phyloP scores from a whole-genome alignment of 331 rosid species.

The Rhamnella rubrinervis region DNA sequence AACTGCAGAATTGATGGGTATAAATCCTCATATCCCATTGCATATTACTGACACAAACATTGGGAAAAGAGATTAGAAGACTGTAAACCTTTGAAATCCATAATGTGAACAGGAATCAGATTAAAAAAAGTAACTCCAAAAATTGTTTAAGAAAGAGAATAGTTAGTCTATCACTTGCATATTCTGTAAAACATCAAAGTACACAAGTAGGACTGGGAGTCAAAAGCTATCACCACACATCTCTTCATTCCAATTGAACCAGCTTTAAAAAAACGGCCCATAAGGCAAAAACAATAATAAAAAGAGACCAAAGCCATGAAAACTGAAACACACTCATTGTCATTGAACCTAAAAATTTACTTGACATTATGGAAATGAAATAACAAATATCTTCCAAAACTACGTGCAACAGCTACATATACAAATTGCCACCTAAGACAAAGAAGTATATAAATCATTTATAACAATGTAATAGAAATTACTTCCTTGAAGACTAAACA shows the following conservation, averaged over 20 bases:
- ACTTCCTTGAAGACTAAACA: neutral
- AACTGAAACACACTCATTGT: too few relatives aligned
- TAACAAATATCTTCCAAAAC: too few relatives aligned
- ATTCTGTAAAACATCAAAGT: conserved; percentile 26
- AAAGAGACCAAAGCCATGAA: too few relatives aligned
- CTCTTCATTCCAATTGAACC: neutral
- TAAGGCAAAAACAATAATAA: too few relatives aligned
- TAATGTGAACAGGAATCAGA: neutral
- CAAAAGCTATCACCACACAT: conserved; percentile 31
- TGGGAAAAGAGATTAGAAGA: too few relatives aligned
- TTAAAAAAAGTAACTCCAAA: too few relatives aligned
- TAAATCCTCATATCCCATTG: conserved; percentile 64
- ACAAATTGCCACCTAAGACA: neutral
- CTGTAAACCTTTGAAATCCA: too few relatives aligned
- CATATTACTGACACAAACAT: neutral
- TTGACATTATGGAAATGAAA: too few relatives aligned
- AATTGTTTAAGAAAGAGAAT: conserved; percentile 7
- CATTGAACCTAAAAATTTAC: too few relatives aligned
- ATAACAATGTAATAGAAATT: neutral
- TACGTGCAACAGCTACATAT: too few relatives aligned
- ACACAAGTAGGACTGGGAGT: conserved; percentile 37
- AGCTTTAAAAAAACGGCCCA: too few relatives aligned
- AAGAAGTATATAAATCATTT: neutral
- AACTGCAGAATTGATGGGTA: conserved; percentile 64
- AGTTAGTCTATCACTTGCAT: conserved; percentile 23